A percentile compares a stretch with the other conserved stretches of the same genome.
phyloP scores from a whole-genome alignment of 176 grass and related monocot genomes.

The Carex littledalei region DNA sequence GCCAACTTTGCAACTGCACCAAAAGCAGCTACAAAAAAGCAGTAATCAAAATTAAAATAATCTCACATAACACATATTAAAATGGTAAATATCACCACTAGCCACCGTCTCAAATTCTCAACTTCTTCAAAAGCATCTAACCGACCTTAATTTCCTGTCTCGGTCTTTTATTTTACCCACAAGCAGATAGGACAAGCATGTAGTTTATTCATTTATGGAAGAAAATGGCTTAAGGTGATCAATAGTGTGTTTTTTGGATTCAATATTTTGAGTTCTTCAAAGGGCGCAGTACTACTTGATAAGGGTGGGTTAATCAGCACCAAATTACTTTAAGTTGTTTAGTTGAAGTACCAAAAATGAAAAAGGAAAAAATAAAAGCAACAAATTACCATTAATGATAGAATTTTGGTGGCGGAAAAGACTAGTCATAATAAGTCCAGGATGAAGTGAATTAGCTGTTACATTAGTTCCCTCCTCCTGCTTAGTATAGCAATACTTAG shows the following conservation, averaged over 20 bases:
- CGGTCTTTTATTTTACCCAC: background rate
- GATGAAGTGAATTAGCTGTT: conserved; percentile 96
- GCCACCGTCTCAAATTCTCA: background rate
- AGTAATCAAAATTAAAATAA: background rate
- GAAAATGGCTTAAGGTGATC: background rate
- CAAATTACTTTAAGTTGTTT: too few relatives aligned
- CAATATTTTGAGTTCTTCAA: background rate
- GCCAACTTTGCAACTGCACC: background rate
- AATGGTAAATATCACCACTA: background rate
- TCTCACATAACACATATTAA: background rate
- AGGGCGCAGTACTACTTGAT: background rate
- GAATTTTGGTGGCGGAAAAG: conserved; percentile 83
- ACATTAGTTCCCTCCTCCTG: conserved; percentile 77
- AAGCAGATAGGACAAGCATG: background rate
- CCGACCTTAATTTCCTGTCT: background rate
- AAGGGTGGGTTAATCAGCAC: background rate
- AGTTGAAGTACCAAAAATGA: background rate
- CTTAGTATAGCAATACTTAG: background rate
- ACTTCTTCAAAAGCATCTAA: background rate
- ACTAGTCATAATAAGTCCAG: conserved; percentile 83
- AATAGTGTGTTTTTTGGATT: background rate
- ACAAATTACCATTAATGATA: conserved; percentile 62
- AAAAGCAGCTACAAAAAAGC: background rate
- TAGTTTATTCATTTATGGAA: background rate
- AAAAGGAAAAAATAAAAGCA: background rate